Evolutionary conservation across 1,284 basidiomycete species (phyloP).

Genomic region (Sporisorium graminicola): DNA sequence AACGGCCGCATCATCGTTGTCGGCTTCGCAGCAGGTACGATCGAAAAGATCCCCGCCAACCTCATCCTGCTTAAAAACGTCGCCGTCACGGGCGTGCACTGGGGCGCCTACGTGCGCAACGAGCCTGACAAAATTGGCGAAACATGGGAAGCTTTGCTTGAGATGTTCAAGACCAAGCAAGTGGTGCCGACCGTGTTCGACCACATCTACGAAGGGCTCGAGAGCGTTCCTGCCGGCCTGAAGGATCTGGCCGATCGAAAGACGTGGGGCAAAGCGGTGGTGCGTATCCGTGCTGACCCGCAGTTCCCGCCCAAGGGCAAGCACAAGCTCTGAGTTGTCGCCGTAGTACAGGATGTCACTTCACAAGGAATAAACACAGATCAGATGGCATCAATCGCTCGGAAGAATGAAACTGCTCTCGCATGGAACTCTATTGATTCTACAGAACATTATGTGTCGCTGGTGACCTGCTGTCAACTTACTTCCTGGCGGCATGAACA

Average conservation of each 20-base stretch:
- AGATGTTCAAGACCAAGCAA: conserved; percentile 78
- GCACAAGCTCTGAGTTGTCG: conserved; percentile 40
- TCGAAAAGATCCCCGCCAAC: conserved; percentile 74
- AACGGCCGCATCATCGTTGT: conserved; percentile 91
- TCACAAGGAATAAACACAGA: not conserved
- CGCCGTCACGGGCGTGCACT: conserved; percentile 60
- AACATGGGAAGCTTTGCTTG: conserved; percentile 82
- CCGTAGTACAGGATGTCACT: not conserved
- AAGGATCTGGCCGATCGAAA: conserved; percentile 77
- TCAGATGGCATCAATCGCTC: not conserved
- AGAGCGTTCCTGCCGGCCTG: conserved; percentile 75
- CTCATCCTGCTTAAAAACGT: conserved; percentile 91
- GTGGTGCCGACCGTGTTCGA: conserved; percentile 81
- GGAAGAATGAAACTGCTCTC: not conserved
- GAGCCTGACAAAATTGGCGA: conserved; percentile 77
- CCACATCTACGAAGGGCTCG: conserved; percentile 80
- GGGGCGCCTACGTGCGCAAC: conserved; percentile 68
- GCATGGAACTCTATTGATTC: not conserved
- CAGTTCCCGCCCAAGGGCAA: conserved; percentile 52
- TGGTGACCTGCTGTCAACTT: not conserved
- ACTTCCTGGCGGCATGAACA: conserved; percentile 39
- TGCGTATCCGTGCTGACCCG: conserved; percentile 73
- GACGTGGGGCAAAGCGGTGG: conserved; percentile 92
- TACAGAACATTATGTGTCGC: not conserved
- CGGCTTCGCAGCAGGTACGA: conserved; percentile 73